Conservation (phyloP, 1,139 yeast species). For the Suhomyces bribrorum region DNA sequence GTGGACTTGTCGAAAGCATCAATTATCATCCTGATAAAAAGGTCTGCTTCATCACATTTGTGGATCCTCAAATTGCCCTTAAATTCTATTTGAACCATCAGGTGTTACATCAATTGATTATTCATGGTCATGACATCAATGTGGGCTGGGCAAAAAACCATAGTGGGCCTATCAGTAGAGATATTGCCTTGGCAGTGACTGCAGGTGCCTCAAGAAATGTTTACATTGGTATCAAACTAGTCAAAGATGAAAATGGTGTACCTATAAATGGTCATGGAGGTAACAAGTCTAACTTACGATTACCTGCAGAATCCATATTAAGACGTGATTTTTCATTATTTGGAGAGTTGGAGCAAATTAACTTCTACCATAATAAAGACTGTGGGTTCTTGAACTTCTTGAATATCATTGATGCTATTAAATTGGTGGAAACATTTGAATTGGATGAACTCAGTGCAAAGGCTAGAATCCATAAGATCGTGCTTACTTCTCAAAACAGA, state of each 20-base stretch:
- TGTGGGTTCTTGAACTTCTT: slow-evolving; percentile 50
- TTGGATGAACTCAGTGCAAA: slow-evolving; percentile 13
- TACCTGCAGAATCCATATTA: slow-evolving; percentile 34
- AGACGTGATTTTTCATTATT: slow-evolving; percentile 40
- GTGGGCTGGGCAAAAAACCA: slow-evolving; percentile 53
- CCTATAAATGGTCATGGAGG: slow-evolving; percentile 3
- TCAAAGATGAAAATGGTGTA: slow-evolving; percentile 11
- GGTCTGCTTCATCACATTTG: slow-evolving; percentile 47
- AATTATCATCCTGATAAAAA: slow-evolving; percentile 39
- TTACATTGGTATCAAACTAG: slow-evolving; percentile 40
- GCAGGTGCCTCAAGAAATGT: slow-evolving; percentile 54
- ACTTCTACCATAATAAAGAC: slow-evolving; percentile 46
- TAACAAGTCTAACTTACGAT: slow-evolving; percentile 5
- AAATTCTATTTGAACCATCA: slow-evolving; percentile 48
- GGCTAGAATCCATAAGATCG: slow-evolving; percentile 9
- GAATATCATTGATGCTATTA: slow-evolving; percentile 34
- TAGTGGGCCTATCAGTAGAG: slow-evolving; percentile 42
- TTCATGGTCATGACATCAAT: slow-evolving; percentile 46
- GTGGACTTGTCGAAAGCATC: slow-evolving; percentile 48
- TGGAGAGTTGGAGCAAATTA: slow-evolving; percentile 50
- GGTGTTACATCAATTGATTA: slow-evolving; percentile 46
- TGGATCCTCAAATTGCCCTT: slow-evolving; percentile 44
- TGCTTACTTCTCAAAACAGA: slow-evolving; percentile 1
- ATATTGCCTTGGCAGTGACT: slow-evolving; percentile 45
- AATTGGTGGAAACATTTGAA: slow-evolving; percentile 18